A percentile compares a stretch with the other conserved stretches of the same genome.
Conservation (phyloP, 2,329 filamentous ascomycete species). For the Phyllosticta capitalensis region DNA sequence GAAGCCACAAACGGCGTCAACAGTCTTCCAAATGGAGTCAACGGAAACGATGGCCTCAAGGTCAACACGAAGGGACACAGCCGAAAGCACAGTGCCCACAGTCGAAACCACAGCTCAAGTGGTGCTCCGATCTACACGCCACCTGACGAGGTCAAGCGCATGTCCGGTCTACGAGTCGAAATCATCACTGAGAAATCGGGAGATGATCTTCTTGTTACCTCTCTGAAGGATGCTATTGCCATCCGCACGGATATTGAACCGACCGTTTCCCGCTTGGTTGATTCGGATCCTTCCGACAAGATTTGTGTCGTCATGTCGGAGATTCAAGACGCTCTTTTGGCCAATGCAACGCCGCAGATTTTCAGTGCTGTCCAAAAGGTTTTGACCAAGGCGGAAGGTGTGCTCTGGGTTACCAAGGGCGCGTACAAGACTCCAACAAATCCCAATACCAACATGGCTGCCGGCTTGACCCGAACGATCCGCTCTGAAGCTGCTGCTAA, state of each 20-base stretch:
- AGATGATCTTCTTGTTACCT: not conserved
- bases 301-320: conserved; percentile 3
- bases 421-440: conserved; percentile 2
- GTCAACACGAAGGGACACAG: not conserved
- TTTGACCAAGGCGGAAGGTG: not conserved
- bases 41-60: not conserved
- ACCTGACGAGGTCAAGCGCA: not conserved
- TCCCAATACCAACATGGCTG: conserved; percentile 4
- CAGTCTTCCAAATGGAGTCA: not conserved
- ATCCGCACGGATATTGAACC: not conserved
- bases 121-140: not conserved
- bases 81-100: not conserved
- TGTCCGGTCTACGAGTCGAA: not conserved
- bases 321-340: not conserved
- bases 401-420: conserved; percentile 6
- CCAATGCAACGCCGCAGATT: not conserved
- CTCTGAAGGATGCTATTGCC: not conserved
- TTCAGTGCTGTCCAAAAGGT: conserved; percentile 2
- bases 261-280: not conserved
- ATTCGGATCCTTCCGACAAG: not conserved
- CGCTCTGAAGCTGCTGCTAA: conserved; percentile 5
- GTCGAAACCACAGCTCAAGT: not conserved
- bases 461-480: conserved; percentile 2
- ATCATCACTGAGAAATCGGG: not conserved
- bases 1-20: not conserved